phyloP scores from a whole-genome alignment of 2,329 filamentous ascomycete species.

The Exophiala mesophila region DNA sequence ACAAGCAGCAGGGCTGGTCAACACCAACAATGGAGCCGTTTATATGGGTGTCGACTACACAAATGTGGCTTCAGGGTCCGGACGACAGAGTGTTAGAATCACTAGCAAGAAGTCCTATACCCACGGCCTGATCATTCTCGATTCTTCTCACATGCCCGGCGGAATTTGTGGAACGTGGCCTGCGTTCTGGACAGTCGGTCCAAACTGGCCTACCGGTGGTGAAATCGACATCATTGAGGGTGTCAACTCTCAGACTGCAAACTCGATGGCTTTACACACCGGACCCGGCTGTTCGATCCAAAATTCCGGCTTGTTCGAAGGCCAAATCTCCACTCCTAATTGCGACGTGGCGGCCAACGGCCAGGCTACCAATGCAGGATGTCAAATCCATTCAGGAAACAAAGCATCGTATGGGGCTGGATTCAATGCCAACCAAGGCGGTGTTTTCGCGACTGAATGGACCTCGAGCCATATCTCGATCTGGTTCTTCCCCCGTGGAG shows the following conservation, averaged over 20 bases:
- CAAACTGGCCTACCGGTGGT: conserved; percentile 64
- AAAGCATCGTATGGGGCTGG: conserved; percentile 58
- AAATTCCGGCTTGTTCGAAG: conserved; percentile 42
- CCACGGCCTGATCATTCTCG: conserved; percentile 65
- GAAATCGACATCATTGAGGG: conserved; percentile 81
- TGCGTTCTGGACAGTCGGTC: conserved; percentile 60
- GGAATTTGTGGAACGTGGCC: conserved; percentile 70
- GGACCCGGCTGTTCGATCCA: conserved; percentile 54
- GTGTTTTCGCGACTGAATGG: conserved; percentile 74
- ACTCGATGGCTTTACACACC: conserved; percentile 66
- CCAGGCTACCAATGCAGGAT: conserved; percentile 52
- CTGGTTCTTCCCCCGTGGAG: conserved; percentile 73
- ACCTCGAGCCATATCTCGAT: conserved; percentile 65
- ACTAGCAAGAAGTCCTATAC: conserved; percentile 60
- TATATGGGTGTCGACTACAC: conserved; percentile 66
- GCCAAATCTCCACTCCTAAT: conserved; percentile 47
- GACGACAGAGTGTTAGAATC: conserved; percentile 67
- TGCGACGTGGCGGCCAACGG: conserved; percentile 50
- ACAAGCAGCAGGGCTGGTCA: conserved; percentile 53
- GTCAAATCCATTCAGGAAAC: conserved; percentile 50
- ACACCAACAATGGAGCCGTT: conserved; percentile 51
- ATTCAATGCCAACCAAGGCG: conserved; percentile 67
- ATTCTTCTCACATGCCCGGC: conserved; percentile 68
- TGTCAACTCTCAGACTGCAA: conserved; percentile 58
- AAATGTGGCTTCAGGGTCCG: conserved; percentile 51